Evolutionary conservation across 1,139 yeast species (phyloP).

Genomic region (Eremothecium cymbalariae): DNA sequence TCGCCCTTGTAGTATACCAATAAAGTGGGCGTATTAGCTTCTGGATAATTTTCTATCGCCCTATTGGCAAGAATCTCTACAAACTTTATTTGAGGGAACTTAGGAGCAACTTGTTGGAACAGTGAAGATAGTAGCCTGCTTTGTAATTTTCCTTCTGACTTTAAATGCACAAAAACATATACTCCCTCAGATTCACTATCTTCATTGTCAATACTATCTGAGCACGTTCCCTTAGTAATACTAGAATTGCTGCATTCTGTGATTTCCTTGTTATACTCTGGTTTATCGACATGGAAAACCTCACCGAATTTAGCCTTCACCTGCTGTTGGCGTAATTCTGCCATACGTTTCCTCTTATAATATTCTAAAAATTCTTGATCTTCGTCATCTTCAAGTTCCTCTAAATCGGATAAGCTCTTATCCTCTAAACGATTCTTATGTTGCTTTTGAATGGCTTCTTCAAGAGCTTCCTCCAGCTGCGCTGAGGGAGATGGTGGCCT

Average conservation of each 20-base stretch:
- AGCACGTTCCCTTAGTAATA: conserved; percentile 22
- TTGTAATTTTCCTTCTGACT: conserved; percentile 62
- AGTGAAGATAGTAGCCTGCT: conserved; percentile 59
- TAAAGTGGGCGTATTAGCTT: conserved; percentile 81
- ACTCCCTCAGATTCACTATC: conserved; percentile 23
- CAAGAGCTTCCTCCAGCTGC: conserved; percentile 78
- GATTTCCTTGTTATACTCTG: conserved; percentile 79
- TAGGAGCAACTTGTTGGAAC: conserved; percentile 44
- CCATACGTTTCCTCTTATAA: conserved; percentile 70
- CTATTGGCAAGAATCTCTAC: conserved; percentile 84
- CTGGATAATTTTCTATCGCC: conserved; percentile 89
- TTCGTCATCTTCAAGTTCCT: conserved; percentile 70
- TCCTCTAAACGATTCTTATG: conserved; percentile 52
- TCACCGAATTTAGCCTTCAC: conserved; percentile 64
- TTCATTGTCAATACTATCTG: conserved; percentile 9
- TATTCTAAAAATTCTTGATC: conserved; percentile 67
- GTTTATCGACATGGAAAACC: conserved; percentile 69
- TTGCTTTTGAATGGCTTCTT: conserved; percentile 69
- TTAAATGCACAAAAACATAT: conserved; percentile 70
- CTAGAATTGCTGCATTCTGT: conserved; percentile 82
- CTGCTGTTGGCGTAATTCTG: conserved; percentile 56
- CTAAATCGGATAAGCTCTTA: conserved; percentile 69
- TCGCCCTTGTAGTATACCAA: conserved; percentile 69
- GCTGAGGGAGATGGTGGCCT: conserved; percentile 84
- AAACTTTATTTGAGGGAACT: conserved; percentile 75